Evolutionary conservation across 805 yeast genomes (phyloP).

Genomic region (Saturnispora silvae): DNA sequence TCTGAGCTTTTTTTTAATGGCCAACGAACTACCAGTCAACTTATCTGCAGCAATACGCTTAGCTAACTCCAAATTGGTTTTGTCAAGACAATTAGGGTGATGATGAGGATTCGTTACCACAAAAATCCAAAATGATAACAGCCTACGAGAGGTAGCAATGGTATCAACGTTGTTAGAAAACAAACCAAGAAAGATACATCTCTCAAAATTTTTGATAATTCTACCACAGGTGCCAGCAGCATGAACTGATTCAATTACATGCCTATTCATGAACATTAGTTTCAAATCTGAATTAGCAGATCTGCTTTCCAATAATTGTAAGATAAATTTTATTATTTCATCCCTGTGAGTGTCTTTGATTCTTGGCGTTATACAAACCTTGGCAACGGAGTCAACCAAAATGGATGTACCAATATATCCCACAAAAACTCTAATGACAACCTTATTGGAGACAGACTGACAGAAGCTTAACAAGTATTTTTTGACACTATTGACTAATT

Average conservation of each 20-base stretch:
- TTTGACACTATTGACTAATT: slow-evolving; percentile 27
- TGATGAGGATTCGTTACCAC: slow-evolving; percentile 18
- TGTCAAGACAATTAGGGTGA: slow-evolving; percentile 17
- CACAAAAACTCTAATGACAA: slow-evolving; percentile 23
- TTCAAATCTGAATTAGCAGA: slow-evolving; percentile 19
- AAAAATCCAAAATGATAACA: slow-evolving; percentile 23
- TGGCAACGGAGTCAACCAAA: slow-evolving; percentile 29
- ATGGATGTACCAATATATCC: slow-evolving; percentile 30
- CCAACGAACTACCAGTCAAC: slow-evolving; percentile 60
- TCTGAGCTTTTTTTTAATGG: slow-evolving; percentile 59
- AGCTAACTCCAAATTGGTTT: slow-evolving; percentile 29
- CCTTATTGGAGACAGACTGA: slow-evolving; percentile 23
- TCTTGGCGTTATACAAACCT: slow-evolving; percentile 19
- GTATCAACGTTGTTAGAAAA: slow-evolving; percentile 42
- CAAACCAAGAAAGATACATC: slow-evolving; percentile 39
- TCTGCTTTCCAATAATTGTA: slow-evolving; percentile 28
- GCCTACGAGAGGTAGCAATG: slow-evolving; percentile 36
- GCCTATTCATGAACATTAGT: slow-evolving; percentile 2
- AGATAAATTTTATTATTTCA: slow-evolving; percentile 29
- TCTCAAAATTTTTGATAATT: slow-evolving; percentile 35
- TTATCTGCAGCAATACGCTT: slow-evolving; percentile 41
- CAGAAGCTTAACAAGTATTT: slow-evolving; percentile 28
- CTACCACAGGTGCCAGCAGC: slow-evolving; percentile 21
- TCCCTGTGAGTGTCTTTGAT: slow-evolving; percentile 18
- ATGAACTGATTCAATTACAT: slow-evolving; percentile 14